Base-by-base conservation (phyloP, 2,329 filamentous ascomycete genomes). In the Epichloe amarillans region DNA sequence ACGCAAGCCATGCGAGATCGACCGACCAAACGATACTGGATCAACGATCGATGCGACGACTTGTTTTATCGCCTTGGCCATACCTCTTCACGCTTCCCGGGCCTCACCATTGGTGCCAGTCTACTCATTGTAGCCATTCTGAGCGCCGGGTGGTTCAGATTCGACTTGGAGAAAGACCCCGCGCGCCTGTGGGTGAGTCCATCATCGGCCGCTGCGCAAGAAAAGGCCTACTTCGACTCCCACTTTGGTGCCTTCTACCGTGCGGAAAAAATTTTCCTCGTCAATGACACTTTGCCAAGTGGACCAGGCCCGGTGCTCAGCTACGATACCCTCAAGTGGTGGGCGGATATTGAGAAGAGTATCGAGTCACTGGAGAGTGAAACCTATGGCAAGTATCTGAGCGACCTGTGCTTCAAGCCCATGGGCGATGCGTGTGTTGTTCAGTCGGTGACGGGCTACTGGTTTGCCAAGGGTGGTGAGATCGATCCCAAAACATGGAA, bases 141-240 rank as follows among this genome's bases (percentile, higher is more conserved):
- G 54, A 96, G 90, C 62, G 69, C 91, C 37, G 93, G 93, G 1
- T 95, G 88, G 88, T 71, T 93, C 52, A 80, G 80, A 43, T 98
- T 98, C 61, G 77, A 86, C n/a, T 75, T 98, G 37, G 93, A 97
- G 66, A 86, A 76, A 21, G 86, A 97, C 55, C 93, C 93, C 5
- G 93, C 94, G 11, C 82, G 86, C 46, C 72, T 98, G 8, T 98
- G 93, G 93, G 93, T 98, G n/a, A 90, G 91, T 60, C 93, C 93
- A 7, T 85, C 86, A 8, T 97, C 93, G 4, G 80, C 83, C 46
- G 91, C 94, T 19, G 93, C 93, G 0, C 79, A 88, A 63, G 91
- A 98, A 64, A 98, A 98, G 70, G 77, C 78, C 1, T 98, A 94
- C 64, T 98, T 97, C 57, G 94, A 98, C 63, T 66, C 79, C 37